A percentile compares a stretch with the other conserved stretches of the same genome.
Evolutionary conservation across 108 stramenopile species (phyloP).

Genomic region (Cylindrotheca fusiformis): DNA sequence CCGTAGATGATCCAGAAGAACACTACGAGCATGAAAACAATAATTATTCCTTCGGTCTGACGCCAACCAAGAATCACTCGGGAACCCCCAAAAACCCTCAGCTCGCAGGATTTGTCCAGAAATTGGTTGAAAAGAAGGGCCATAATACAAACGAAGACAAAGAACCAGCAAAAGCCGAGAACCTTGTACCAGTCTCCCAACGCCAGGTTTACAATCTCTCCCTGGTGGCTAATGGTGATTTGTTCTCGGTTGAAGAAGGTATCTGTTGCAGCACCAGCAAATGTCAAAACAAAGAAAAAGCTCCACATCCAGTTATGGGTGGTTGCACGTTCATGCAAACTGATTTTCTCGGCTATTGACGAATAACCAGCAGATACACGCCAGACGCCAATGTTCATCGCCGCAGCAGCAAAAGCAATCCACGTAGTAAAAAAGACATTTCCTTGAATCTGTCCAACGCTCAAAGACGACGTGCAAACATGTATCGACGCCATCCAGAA

Average conservation of each 20-base stretch:
- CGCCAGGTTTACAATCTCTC: constrained; percentile 11
- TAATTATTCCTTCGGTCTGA: constrained; percentile 33
- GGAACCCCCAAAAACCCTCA: constrained; percentile 6
- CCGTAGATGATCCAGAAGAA: constrained; percentile 33
- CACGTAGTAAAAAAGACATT: constrained; percentile 77
- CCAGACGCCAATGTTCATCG: constrained; percentile 46
- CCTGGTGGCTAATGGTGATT: constrained; percentile 14
- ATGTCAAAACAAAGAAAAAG: constrained; percentile 25
- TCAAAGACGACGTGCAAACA: constrained; percentile 47
- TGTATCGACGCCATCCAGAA: constrained; percentile 39
- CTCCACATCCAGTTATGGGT: constrained; percentile 47
- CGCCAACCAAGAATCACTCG: constrained; percentile 35
- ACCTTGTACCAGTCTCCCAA: constrained; percentile 31
- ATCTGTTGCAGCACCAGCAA: constrained; percentile 36
- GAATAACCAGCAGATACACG: constrained; percentile 30
- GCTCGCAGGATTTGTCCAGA: constrained; percentile 6
- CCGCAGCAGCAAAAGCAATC: constrained; percentile 43
- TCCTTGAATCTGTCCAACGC: constrained; percentile 59
- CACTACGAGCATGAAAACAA: constrained; percentile 12
- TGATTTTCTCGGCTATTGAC: constrained; percentile 29
- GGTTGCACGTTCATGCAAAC: constrained; percentile 25
- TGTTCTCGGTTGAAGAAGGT: constrained; percentile 40
- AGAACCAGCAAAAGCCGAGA: constrained; percentile 30
- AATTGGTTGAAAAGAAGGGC: constrained; percentile 34
- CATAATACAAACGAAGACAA: constrained; percentile 24